phyloP scores from a whole-genome alignment of 306 rosid genomes.

The Prunus salicina region DNA sequence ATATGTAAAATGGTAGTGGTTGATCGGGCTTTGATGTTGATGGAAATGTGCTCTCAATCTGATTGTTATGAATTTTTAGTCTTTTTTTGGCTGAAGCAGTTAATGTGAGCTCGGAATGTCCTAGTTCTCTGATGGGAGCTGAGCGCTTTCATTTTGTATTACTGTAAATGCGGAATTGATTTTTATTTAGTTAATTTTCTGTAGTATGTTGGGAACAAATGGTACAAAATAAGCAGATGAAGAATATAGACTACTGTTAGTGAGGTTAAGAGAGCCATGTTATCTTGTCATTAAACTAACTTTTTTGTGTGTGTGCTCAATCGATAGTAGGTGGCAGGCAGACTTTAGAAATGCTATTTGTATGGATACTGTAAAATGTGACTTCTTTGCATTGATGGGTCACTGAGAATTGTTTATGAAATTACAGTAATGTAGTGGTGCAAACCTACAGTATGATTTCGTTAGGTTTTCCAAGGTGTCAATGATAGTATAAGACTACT shows the following conservation, averaged over 20 bases:
- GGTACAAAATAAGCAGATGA: neutral
- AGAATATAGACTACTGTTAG: neutral
- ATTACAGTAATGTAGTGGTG: neutral
- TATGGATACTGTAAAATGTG: neutral
- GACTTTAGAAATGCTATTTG: neutral
- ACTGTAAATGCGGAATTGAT: neutral
- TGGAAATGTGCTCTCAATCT: conserved; percentile 4
- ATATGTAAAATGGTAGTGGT: neutral
- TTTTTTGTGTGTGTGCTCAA: neutral
- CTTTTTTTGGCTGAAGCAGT: conserved; percentile 19
- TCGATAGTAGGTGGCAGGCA: neutral
- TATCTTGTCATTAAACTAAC: neutral
- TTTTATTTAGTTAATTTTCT: neutral
- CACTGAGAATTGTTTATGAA: neutral
- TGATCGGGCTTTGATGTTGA: conserved; percentile 14
- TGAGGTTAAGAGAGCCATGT: neutral
- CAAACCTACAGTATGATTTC: neutral
- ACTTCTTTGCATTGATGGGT: neutral
- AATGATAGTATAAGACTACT: neutral
- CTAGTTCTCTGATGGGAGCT: neutral
- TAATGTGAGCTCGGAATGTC: neutral
- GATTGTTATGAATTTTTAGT: conserved; percentile 14
- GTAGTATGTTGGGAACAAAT: neutral
- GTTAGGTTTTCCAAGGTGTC: neutral
- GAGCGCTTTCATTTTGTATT: neutral